Conservation (phyloP, 2,329 filamentous ascomycete genomes). For the Aspergillus fumigatus region DNA sequence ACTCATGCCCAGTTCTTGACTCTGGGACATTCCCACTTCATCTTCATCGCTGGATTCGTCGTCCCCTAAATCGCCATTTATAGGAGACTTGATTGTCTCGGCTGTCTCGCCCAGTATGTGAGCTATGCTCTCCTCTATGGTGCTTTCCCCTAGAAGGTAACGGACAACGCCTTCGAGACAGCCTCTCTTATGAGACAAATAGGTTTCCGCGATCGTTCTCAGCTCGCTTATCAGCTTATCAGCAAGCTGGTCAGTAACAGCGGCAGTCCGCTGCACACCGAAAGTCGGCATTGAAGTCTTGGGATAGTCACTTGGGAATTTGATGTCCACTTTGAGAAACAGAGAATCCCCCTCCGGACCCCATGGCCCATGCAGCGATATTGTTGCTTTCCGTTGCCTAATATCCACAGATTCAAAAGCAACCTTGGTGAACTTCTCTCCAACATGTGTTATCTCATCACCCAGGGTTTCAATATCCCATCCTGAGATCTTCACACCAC, state of each 20-base stretch:
- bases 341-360: slow-evolving; percentile 48
- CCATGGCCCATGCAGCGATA: slow-evolving; percentile 60
- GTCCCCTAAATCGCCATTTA: slow-evolving; percentile 46
- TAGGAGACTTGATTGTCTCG: slow-evolving; percentile 40
- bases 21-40: slow-evolving; percentile 49
- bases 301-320: slow-evolving; percentile 57
- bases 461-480: slow-evolving; percentile 53
- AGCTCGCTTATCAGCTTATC: slow-evolving; percentile 49
- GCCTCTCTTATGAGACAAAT: slow-evolving; percentile 49
- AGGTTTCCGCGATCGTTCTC: slow-evolving; percentile 51
- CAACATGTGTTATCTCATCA: slow-evolving; percentile 59
- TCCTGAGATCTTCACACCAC: slow-evolving; percentile 56
- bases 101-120: slow-evolving; percentile 56
- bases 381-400: slow-evolving; percentile 48
- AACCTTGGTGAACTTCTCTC: slow-evolving; percentile 58
- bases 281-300: slow-evolving; percentile 47
- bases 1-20: slow-evolving; percentile 44
- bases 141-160: slow-evolving; percentile 57
- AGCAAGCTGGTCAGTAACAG: slow-evolving; percentile 49
- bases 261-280: slow-evolving; percentile 54
- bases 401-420: slow-evolving; percentile 57
- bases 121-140: slow-evolving; percentile 53
- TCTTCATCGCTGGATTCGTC: slow-evolving; percentile 85
- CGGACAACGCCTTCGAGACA: slow-evolving; percentile 60
- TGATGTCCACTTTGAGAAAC: slow-evolving; percentile 55